Evolutionary conservation across 176 grass and related monocot genomes (phyloP), one percentile per base, ranked within the genome.

Genomic region (Paspalum vaginatum): DNA sequence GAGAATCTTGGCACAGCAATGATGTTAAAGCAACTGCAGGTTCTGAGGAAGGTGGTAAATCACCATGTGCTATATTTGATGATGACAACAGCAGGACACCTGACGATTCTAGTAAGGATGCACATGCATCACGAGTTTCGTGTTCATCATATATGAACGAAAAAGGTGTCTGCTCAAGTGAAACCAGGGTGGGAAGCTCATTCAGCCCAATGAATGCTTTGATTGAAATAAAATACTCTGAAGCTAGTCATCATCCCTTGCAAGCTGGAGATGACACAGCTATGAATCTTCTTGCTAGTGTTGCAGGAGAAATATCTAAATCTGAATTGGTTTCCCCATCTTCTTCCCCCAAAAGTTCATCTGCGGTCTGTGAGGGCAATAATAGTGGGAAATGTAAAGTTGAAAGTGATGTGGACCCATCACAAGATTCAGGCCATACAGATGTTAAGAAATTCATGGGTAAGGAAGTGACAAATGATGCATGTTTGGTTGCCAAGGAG

Each of bases 231-330:
- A 94, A 94, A 58, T 97, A 92, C 26, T 93, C 89, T 48, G 91
- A 98, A 72, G 77, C 82, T 63, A 77, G 76, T 79, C 77, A n/a
- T n/a, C n/a, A 72, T 70, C 76, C 88, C 4, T 82, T 92, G 78
- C 83, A 51, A 47, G 75, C 81, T 83, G 95, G 88, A 38, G 95
- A 93, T 60, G 95, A 98, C 83, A 87, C 85, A 0, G 92, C 89
- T 8, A 98, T 94, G 88, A 92, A 98, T 94, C 88, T 98, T 80
- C 95, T 98, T 77, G 92, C 95, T 43, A 98, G 88, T 85, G 95
- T 98, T 2, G 95, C 95, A 78, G 95, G 90, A 25, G 90, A 94
- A 80, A 89, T 98, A 74, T 94, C 89, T 55, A 88, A 94, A 79
- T 94, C 90, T 68, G 85, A 92, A 71, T 81, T 90, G 52, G 83